phyloP scores from a whole-genome alignment of 805 yeast genomes.

The Wickerhamomyces queroliae region DNA sequence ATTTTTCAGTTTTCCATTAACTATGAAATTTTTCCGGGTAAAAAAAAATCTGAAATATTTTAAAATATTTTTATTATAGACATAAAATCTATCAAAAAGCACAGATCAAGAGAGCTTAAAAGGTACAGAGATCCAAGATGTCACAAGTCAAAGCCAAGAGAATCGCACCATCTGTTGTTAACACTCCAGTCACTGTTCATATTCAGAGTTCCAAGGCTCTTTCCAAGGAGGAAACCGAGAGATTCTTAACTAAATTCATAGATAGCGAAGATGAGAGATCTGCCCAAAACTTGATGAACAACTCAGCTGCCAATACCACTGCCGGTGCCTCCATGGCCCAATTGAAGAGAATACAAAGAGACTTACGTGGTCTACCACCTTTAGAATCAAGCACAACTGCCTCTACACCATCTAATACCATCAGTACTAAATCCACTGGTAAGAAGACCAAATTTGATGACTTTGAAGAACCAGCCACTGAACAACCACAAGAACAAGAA shows the following conservation, averaged over 20 bases:
- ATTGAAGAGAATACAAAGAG: constrained; percentile 68
- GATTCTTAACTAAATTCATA: constrained; percentile 37
- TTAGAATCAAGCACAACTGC: constrained; percentile 14
- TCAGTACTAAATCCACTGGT: neutral
- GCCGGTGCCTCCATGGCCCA: constrained; percentile 40
- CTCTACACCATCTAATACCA: constrained; percentile 1
- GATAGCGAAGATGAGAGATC: constrained; percentile 18
- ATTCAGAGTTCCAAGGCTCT: constrained; percentile 18
- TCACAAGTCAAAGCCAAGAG: constrained; percentile 12
- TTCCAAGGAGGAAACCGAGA: constrained; percentile 38
- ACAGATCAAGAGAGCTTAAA: neutral
- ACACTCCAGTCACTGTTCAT: constrained; percentile 20
- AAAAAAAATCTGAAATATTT: too few relatives aligned
- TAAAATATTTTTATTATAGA: neutral
- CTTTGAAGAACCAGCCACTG: neutral
- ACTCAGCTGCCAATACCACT: constrained; percentile 22
- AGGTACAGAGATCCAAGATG: neutral
- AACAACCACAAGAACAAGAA: neutral
- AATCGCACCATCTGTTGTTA: constrained; percentile 17
- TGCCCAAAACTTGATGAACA: constrained; percentile 5
- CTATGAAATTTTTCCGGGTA: neutral
- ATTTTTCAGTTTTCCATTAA: neutral
- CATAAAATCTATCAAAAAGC: neutral
- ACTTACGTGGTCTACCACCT: constrained; percentile 78
- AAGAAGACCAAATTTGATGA: neutral